These are phyloP conservation scores for Boletus subcaerulescens DNA, from an alignment of 768 basidiomycete species.

Conservation along the genomic window DNA sequence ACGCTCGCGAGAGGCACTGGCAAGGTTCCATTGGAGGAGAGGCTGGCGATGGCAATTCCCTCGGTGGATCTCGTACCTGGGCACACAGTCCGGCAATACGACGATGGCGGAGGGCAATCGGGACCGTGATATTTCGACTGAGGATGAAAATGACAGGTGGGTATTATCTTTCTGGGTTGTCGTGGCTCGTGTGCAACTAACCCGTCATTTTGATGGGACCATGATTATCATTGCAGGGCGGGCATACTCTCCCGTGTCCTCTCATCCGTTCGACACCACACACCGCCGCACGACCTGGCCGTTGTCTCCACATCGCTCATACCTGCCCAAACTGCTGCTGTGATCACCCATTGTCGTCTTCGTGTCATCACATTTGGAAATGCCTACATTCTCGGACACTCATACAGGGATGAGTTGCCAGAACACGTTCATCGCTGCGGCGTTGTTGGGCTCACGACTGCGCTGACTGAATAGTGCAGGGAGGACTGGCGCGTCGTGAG, in stretches of 20 bases:
- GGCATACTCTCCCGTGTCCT: slow-evolving; percentile 49
- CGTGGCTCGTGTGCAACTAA: no score
- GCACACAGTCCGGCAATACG: slow-evolving; percentile 33
- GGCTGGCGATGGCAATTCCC: slow-evolving; percentile 40
- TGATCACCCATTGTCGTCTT: slow-evolving; percentile 39
- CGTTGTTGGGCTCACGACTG: no score
- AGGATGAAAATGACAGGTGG: no score
- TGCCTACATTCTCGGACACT: slow-evolving; percentile 32
- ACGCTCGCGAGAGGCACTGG: slow-evolving; percentile 26
- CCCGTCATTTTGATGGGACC: no score
- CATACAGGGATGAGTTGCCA: no score
- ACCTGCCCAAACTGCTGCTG: slow-evolving; percentile 25
- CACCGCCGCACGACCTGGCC: slow-evolving; percentile 36
- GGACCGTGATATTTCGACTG: slow-evolving; percentile 28
- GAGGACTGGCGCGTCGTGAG: no score
- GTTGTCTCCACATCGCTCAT: slow-evolving; percentile 24
- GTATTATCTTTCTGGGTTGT: slow-evolving; percentile 1
- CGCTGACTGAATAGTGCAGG: no score
- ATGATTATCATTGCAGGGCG: not conserved
- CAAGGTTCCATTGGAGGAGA: slow-evolving; percentile 32
- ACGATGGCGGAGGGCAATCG: slow-evolving; percentile 48
- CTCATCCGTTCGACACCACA: slow-evolving; percentile 25
- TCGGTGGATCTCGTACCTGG: slow-evolving; percentile 37
- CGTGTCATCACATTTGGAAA: slow-evolving; percentile 49
- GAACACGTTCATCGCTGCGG: no score